Base-by-base conservation (phyloP, 352 stramenopile genomes). In the Globisporangium radiosum region DNA sequence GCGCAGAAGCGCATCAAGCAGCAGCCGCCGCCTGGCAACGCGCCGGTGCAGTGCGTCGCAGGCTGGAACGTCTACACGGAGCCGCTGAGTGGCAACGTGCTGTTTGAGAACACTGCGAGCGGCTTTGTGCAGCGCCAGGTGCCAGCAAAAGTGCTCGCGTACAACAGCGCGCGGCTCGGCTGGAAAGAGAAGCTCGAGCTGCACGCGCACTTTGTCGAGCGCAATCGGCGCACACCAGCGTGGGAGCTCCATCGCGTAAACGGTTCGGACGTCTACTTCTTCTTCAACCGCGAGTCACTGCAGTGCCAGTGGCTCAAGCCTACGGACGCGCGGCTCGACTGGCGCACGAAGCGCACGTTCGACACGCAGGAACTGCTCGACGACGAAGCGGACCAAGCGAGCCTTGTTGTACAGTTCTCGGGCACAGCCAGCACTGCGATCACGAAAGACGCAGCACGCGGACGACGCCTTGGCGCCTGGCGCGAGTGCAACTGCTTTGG, bases 51-150 rank as follows among this genome's bases (percentile, higher is more conserved):
- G 7, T 44, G 40, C 40, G 40, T 44, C 40, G 40, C 40, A 14
- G 76, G 69, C 7, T 88, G 78, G 81, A 57, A 77, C 50, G 58
- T 77, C 40, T 86, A 80, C 33, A 65, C 73, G 43, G 82, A 92
- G 37, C 75, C 75, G 3, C 43, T 76, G 54, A 89, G 70, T 47
- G 61, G 66, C 9, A 92, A 90, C 60, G 65, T 71, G 1, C 37
- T 92, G 10, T 92, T 89, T 56, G 68, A 87, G 57, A 85, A 92
- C 47, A 48, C 65, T 7, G 54, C 57, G 7, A 86, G 75, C 53
- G 76, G 80, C 39, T 90, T 90, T 49, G 67, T 84, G 17, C 80
- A 90, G 65, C 72, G 78, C 37, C 75, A 87, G 57, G 76, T 90
- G 25, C 80, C 80, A 3, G 19, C 57, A 3, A 68, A 71, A 58